Evolutionary conservation across 306 rosid species (phyloP).

Genomic region (Glycine tomentella): DNA sequence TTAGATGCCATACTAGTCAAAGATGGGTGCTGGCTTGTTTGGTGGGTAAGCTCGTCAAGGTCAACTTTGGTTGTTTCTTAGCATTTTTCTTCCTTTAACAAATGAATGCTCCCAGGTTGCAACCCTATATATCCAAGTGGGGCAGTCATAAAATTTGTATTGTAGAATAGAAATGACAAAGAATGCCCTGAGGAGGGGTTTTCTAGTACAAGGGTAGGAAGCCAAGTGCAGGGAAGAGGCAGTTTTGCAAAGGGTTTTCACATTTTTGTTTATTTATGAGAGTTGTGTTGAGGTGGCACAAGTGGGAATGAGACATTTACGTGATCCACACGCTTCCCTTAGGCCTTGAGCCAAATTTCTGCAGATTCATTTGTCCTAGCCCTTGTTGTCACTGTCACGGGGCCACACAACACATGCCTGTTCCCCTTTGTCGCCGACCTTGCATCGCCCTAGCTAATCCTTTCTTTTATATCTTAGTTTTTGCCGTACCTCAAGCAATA

Average conservation of each 20-base stretch:
- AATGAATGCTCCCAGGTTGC: conserved; percentile 44
- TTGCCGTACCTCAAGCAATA: background rate
- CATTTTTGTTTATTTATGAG: background rate
- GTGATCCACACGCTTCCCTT: conserved; percentile 44
- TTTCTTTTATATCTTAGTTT: background rate
- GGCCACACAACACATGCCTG: conserved; percentile 18
- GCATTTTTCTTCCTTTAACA: background rate
- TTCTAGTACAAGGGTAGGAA: background rate
- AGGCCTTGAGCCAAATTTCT: conserved; percentile 13
- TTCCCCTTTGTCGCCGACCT: conserved; percentile 43
- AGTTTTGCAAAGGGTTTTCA: conserved; percentile 1
- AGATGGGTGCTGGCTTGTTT: conserved; percentile 53
- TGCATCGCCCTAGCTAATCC: conserved; percentile 28
- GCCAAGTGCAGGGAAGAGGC: conserved; percentile 18
- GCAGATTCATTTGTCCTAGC: conserved; percentile 41
- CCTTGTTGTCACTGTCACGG: conserved; percentile 39
- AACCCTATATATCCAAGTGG: conserved; percentile 39
- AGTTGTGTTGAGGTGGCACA: conserved; percentile 35
- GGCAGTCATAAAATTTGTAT: conserved; percentile 21
- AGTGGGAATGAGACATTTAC: conserved; percentile 47
- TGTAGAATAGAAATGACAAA: background rate
- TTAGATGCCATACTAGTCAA: conserved; percentile 52
- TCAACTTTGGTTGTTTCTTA: conserved; percentile 49
- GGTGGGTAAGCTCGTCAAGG: conserved; percentile 50
- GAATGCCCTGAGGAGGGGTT: conserved; percentile 21